Evolutionary conservation across 331 rosid genomes (phyloP).

Genomic region (Malus hybrid): DNA sequence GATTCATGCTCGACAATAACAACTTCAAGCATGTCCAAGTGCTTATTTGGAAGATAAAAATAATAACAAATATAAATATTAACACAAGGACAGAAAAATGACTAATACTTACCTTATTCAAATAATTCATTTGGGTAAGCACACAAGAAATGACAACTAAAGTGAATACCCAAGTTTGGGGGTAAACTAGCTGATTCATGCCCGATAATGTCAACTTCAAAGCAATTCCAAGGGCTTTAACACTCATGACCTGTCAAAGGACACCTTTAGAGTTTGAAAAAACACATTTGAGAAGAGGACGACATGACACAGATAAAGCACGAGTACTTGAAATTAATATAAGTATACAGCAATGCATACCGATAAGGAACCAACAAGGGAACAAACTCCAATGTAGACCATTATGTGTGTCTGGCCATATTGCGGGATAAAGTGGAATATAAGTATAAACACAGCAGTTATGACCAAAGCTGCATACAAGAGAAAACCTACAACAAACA

Average conservation of each 20-base stretch:
- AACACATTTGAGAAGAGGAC: conserved; percentile 3
- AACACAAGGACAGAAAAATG: neutral
- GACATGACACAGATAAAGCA: neutral
- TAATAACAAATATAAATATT: neutral
- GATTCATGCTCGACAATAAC: too few relatives aligned
- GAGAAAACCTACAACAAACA: conserved; percentile 39
- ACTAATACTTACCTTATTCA: conserved; percentile 59
- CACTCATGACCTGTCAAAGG: conserved; percentile 87
- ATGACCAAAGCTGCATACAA: conserved; percentile 67
- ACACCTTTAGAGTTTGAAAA: conserved; percentile 10
- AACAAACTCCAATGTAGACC: conserved; percentile 96
- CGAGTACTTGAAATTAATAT: neutral
- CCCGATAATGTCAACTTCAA: conserved; percentile 85
- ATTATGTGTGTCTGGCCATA: conserved; percentile 95
- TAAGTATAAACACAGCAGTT: conserved; percentile 59
- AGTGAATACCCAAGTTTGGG: conserved; percentile 86
- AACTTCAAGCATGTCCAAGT: too few relatives aligned
- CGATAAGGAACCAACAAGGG: conserved; percentile 91
- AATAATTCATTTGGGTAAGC: conserved; percentile 96
- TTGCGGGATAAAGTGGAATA: conserved; percentile 74
- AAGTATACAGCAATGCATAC: conserved; percentile 34
- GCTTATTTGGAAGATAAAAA: neutral
- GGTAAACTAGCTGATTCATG: conserved; percentile 82
- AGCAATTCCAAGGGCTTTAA: conserved; percentile 96
- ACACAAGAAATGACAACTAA: conserved; percentile 63